These are phyloP conservation scores for Raddia guianensis DNA, from an alignment of 176 grass and related monocot species.

Conservation along the genomic window DNA sequence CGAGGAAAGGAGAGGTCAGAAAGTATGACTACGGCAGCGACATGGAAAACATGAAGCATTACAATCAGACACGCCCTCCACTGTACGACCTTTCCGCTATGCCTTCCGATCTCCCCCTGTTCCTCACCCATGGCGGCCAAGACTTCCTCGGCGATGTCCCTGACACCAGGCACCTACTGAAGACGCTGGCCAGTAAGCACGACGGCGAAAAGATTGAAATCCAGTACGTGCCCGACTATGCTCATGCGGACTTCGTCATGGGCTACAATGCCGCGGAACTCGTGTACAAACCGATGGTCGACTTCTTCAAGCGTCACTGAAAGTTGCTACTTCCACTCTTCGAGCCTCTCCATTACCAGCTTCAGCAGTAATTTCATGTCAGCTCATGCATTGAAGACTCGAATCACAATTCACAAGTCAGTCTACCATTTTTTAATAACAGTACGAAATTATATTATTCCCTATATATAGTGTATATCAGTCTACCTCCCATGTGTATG, in stretches of 20 bases:
- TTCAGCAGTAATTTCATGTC: neutral
- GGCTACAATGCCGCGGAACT: conserved; percentile 42
- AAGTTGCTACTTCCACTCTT: neutral
- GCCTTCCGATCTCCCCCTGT: conserved; percentile 41
- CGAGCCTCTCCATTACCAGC: neutral
- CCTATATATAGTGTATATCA: too few species aligned
- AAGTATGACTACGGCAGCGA: conserved; percentile 50
- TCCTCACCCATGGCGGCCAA: conserved; percentile 51
- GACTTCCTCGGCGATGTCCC: conserved; percentile 43
- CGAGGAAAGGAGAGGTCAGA: conserved; percentile 32
- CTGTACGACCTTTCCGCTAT: conserved; percentile 45
- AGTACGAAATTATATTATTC: too few species aligned
- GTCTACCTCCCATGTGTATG: neutral
- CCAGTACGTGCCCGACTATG: conserved; percentile 36
- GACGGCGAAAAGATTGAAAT: conserved; percentile 38
- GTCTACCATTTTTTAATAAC: too few species aligned
- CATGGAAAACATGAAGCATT: conserved; percentile 55
- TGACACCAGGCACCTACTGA: conserved; percentile 50
- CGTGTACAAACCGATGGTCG: conserved; percentile 48
- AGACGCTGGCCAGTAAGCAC: conserved; percentile 24
- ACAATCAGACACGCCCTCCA: conserved; percentile 33
- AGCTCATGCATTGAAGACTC: neutral
- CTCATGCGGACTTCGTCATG: conserved; percentile 50
- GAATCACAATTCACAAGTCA: too few species aligned
- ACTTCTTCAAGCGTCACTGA: conserved; percentile 54